Evolutionary conservation across 176 grass and related monocot genomes (phyloP).

Genomic region (Cenchrus americanus): DNA sequence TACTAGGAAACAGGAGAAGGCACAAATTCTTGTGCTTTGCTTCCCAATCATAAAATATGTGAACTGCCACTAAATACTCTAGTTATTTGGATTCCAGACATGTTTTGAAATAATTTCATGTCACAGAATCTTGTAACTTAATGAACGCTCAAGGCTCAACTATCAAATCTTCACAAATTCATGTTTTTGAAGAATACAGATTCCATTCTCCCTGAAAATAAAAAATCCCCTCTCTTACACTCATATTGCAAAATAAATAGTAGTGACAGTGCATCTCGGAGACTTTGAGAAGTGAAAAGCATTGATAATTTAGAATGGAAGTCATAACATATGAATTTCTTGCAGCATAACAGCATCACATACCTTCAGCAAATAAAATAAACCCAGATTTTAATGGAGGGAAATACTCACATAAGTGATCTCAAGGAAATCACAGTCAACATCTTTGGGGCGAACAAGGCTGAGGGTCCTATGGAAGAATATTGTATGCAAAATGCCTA

Average conservation of each 20-base stretch:
- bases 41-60: not conserved
- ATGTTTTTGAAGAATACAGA: not conserved
- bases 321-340: not conserved
- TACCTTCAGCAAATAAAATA: not conserved
- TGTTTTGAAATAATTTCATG: not conserved
- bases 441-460: slow-evolving; percentile 90
- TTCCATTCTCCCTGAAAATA: not conserved
- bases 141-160: not conserved
- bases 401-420: slow-evolving; percentile 69
- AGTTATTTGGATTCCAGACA: not conserved
- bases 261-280: not conserved
- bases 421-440: slow-evolving; percentile 81
- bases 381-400: not conserved
- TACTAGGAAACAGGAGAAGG: slow-evolving; percentile 3
- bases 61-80: slow-evolving; percentile 11
- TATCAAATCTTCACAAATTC: not conserved
- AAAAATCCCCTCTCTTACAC: not conserved
- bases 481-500: slow-evolving; percentile 92
- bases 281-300: not conserved
- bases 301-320: not conserved
- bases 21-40: not conserved
- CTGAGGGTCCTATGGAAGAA: slow-evolving; percentile 93
- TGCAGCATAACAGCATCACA: not conserved
- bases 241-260: not conserved
- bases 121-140: slow-evolving; percentile 1